Evolutionary conservation across 208 protist genomes (phyloP).

Genomic region (Borovskyia barvae): DNA sequence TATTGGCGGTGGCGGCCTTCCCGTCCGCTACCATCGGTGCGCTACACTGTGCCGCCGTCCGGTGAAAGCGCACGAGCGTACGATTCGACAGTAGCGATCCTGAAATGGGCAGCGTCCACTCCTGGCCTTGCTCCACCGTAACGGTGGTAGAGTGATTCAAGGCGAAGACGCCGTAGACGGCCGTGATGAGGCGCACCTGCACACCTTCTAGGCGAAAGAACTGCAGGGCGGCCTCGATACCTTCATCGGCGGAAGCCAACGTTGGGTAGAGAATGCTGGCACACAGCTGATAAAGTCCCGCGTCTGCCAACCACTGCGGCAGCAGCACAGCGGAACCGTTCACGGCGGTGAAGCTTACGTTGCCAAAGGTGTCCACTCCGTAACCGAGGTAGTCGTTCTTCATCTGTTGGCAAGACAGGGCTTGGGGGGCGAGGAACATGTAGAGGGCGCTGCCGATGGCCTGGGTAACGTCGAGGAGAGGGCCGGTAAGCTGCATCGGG

Average conservation of each 20-base stretch:
- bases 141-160: slow-evolving; percentile 57
- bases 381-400: slow-evolving; percentile 43
- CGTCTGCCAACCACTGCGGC: slow-evolving; percentile 38
- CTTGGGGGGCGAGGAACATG: slow-evolving; percentile 54
- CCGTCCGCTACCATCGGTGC: slow-evolving; percentile 34
- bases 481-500: slow-evolving; percentile 45
- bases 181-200: slow-evolving; percentile 38
- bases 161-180: slow-evolving; percentile 59
- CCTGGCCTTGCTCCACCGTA: slow-evolving; percentile 67
- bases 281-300: slow-evolving; percentile 61
- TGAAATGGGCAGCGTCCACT: slow-evolving; percentile 61
- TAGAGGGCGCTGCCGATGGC: slow-evolving; percentile 57
- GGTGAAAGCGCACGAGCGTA: slow-evolving; percentile 47
- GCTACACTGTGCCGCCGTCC: slow-evolving; percentile 26
- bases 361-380: slow-evolving; percentile 25
- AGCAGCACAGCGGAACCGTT: slow-evolving; percentile 55
- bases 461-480: slow-evolving; percentile 45
- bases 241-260: slow-evolving; percentile 21
- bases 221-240: slow-evolving; percentile 51
- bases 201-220: slow-evolving; percentile 54
- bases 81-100: slow-evolving; percentile 57
- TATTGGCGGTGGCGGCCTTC: slow-evolving; percentile 12
- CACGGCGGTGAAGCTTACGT: slow-evolving; percentile 44
- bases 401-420: slow-evolving; percentile 38
- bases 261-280: slow-evolving; percentile 53